Evolutionary conservation across 306 rosid species (phyloP).

Genomic region (Ormosia semicastrata): DNA sequence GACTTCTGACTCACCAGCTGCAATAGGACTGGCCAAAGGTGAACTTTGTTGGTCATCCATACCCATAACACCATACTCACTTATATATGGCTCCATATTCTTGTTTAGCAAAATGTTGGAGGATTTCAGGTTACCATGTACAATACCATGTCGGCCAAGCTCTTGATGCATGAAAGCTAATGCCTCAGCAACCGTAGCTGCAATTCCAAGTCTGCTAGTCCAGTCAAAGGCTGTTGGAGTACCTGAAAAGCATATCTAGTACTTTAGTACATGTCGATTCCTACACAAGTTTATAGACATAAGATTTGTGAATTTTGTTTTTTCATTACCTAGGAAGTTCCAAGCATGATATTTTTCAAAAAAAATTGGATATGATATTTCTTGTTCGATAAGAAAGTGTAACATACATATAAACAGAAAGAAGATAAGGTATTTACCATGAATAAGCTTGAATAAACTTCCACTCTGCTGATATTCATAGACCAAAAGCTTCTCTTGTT

Average conservation of each 20-base stretch:
- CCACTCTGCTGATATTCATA: constrained; percentile 76
- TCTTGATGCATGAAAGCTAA: constrained; percentile 74
- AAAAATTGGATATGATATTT: neutral
- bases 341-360: neutral
- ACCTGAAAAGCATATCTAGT: constrained; percentile 45
- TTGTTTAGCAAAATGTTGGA: constrained; percentile 69
- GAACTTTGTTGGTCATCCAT: constrained; percentile 28
- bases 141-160: constrained; percentile 52
- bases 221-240: constrained; percentile 55
- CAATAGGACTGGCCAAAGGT: constrained; percentile 10
- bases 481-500: constrained; percentile 81
- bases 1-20: neutral
- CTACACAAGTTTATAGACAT: neutral
- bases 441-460: constrained; percentile 72
- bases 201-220: constrained; percentile 62
- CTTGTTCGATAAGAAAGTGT: neutral
- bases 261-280: neutral
- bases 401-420: neutral
- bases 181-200: constrained; percentile 57
- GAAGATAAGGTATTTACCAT: constrained; percentile 46
- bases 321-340: neutral
- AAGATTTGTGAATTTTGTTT: neutral
- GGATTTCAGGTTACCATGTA: constrained; percentile 78
- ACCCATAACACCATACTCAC: constrained; percentile 68
- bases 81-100: constrained; percentile 72